Evolutionary conservation across 257 asterid species (phyloP).

Genomic region (Ajuga chamaepitys): DNA sequence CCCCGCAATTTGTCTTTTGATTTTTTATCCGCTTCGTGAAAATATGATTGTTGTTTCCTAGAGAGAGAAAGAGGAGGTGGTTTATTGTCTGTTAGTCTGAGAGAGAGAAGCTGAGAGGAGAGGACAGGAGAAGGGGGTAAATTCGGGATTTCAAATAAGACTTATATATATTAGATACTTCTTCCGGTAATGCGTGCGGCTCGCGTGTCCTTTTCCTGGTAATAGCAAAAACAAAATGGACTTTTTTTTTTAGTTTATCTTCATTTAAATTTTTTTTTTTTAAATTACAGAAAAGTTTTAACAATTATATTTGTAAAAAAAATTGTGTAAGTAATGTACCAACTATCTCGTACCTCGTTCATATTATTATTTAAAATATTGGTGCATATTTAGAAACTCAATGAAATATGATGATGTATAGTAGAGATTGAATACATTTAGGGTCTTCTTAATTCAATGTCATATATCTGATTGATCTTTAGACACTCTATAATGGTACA

Average conservation of each 20-base stretch:
- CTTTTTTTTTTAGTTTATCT: background rate
- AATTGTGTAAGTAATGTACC: no score
- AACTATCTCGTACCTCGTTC: no score
- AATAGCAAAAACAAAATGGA: background rate
- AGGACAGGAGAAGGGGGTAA: slow-evolving; percentile 4
- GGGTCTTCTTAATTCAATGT: no score
- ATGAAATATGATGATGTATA: no score
- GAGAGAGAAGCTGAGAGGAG: slow-evolving; percentile 10
- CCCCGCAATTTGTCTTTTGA: slow-evolving; percentile 4
- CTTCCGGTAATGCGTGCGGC: background rate
- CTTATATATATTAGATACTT: background rate
- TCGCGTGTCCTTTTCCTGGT: slow-evolving; percentile 3
- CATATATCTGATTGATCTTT: no score
- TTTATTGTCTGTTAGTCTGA: slow-evolving; percentile 4
- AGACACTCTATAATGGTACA: no score
- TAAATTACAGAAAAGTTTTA: background rate
- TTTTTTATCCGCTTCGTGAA: slow-evolving; percentile 13
- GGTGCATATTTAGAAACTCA: no score
- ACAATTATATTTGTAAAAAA: no score
- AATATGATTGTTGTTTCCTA: slow-evolving; percentile 9
- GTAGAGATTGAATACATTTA: no score
- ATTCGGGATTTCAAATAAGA: background rate
- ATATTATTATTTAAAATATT: no score
- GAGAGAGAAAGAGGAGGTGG: slow-evolving; percentile 14
- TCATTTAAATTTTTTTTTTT: background rate